Conservation (phyloP, 345 rosid species). For the Cardamine resedifolia region DNA sequence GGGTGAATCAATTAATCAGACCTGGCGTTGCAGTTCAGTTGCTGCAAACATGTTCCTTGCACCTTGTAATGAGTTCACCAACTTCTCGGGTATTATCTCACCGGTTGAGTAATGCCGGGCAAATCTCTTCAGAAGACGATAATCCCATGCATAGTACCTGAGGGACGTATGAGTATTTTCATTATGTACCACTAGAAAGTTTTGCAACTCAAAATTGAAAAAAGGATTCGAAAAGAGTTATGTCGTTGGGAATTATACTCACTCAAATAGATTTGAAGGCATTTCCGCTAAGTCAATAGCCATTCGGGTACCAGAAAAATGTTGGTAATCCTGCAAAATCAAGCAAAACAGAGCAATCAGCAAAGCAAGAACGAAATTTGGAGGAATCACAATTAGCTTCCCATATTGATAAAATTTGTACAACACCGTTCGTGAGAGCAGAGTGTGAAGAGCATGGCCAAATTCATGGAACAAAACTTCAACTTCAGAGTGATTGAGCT, state of each 20-base stretch:
- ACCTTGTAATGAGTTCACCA: slow-evolving; percentile 76
- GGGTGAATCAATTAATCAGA: slow-evolving; percentile 28
- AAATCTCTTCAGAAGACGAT: slow-evolving; percentile 73
- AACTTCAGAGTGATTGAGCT: slow-evolving; percentile 84
- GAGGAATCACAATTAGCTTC: background rate
- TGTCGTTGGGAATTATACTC: slow-evolving; percentile 44
- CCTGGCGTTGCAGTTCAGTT: slow-evolving; percentile 96
- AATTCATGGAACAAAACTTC: slow-evolving; percentile 97
- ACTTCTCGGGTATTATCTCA: slow-evolving; percentile 77
- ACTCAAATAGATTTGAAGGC: slow-evolving; percentile 96
- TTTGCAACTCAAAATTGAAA: background rate
- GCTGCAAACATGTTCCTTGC: slow-evolving; percentile 95
- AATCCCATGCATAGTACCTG: slow-evolving; percentile 93
- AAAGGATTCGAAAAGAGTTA: background rate
- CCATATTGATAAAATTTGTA: slow-evolving; percentile 17
- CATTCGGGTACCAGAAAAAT: slow-evolving; percentile 92
- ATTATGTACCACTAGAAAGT: background rate
- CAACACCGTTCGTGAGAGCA: slow-evolving; percentile 87
- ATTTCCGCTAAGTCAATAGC: slow-evolving; percentile 93
- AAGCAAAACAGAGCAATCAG: slow-evolving; percentile 14
- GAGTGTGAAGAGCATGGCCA: slow-evolving; percentile 93
- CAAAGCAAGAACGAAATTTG: slow-evolving; percentile 21
- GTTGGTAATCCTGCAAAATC: slow-evolving; percentile 80
- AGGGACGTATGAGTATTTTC: slow-evolving; percentile 21
- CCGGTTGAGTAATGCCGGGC: slow-evolving; percentile 85